phyloP scores from a whole-genome alignment of 257 asterid species.

The Solanum clarkiae region DNA sequence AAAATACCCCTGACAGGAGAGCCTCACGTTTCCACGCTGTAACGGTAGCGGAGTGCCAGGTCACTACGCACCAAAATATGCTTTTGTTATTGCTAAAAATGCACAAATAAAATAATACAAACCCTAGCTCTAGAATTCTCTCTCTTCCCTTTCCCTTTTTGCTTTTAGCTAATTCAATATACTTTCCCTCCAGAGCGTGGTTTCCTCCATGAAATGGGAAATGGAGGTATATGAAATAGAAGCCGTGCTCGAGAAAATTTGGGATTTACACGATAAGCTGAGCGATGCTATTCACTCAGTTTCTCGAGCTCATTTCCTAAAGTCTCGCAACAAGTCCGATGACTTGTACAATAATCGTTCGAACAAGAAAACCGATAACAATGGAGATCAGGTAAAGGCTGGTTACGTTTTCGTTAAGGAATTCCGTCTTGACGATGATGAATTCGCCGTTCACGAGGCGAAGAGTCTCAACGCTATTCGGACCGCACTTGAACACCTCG shows the following conservation, averaged over 20 bases:
- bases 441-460: constrained; percentile 71
- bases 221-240: constrained; percentile 87
- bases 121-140: not conserved
- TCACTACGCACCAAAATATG: constrained; percentile 12
- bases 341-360: constrained; percentile 25
- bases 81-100: constrained; percentile 4
- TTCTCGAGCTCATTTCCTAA: constrained; percentile 74
- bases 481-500: constrained; percentile 84
- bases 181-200: constrained; percentile 6
- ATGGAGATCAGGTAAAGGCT: constrained; percentile 8
- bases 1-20: too few species aligned
- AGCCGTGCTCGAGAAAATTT: constrained; percentile 71
- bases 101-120: not conserved
- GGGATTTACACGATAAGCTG: constrained; percentile 96
- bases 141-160: not conserved
- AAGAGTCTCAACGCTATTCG: constrained; percentile 84
- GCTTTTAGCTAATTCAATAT: not conserved
- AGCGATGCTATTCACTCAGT: constrained; percentile 91
- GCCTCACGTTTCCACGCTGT: not conserved
- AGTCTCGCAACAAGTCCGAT: constrained; percentile 34
- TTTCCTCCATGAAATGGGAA: constrained; percentile 56
- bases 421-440: constrained; percentile 43
- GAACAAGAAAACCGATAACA: constrained; percentile 12
- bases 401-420: constrained; percentile 82
- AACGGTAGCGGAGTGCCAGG: not conserved